These are phyloP conservation scores for Grifola frondosa DNA, from an alignment of 1,284 basidiomycete species.

Conservation along the genomic window DNA sequence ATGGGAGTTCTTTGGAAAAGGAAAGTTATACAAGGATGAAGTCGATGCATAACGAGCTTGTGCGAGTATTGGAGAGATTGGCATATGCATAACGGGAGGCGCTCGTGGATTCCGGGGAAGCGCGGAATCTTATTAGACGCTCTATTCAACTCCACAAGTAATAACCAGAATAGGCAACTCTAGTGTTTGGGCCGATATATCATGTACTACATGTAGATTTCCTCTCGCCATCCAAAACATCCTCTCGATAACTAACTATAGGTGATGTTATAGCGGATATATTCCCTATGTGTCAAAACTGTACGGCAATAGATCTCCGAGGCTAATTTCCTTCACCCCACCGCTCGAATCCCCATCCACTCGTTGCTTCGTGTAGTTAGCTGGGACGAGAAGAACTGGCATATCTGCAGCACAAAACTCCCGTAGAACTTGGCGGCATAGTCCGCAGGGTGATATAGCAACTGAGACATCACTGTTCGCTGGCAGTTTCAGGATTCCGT, in stretches of 20 bases:
- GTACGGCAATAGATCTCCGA: slow-evolving; percentile 79
- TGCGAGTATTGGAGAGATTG: too few relatives aligned
- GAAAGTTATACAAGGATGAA: slow-evolving; percentile 27
- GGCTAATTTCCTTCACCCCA: slow-evolving; percentile 58
- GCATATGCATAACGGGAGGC: too few relatives aligned
- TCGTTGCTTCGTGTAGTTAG: slow-evolving; percentile 51
- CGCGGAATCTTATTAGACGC: too few relatives aligned
- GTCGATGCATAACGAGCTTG: slow-evolving; percentile 25
- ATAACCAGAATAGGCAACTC: too few relatives aligned
- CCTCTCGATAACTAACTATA: too few relatives aligned
- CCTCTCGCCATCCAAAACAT: too few relatives aligned
- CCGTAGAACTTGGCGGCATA: slow-evolving; percentile 88
- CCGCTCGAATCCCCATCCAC: slow-evolving; percentile 44
- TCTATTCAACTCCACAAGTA: too few relatives aligned
- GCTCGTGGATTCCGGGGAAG: too few relatives aligned
- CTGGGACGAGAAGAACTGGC: slow-evolving; percentile 78
- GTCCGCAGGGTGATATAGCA: slow-evolving; percentile 81
- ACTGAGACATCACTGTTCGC: slow-evolving; percentile 67
- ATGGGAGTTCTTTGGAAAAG: slow-evolving; percentile 41
- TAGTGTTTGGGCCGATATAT: too few relatives aligned
- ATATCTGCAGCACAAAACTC: slow-evolving; percentile 82
- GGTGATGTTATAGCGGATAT: too few relatives aligned
- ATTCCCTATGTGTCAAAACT: slow-evolving; percentile 90
- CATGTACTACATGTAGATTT: too few relatives aligned
- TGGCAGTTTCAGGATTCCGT: not conserved